Conservation (phyloP, 257 asterid species). For the Scutellaria minor region DNA sequence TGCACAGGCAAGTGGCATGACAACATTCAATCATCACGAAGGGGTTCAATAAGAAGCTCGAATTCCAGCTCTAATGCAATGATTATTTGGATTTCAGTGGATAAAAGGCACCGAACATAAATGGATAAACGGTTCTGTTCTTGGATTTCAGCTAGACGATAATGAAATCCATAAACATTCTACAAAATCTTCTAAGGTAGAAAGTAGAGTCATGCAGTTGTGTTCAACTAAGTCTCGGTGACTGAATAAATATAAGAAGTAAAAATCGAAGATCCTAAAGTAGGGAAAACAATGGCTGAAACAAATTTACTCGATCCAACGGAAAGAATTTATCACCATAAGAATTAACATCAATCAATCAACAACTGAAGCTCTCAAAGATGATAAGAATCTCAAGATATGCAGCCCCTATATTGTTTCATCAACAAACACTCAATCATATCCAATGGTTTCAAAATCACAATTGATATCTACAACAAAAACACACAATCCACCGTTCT, state of each 20-base stretch:
- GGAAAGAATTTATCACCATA: neutral
- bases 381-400: conserved; percentile 1
- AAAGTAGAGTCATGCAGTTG: neutral
- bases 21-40: neutral
- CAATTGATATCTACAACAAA: neutral
- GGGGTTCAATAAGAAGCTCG: too few species aligned
- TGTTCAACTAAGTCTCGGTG: neutral
- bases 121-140: too few species aligned
- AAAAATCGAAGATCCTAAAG: conserved; percentile 7
- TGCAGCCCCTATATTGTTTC: neutral
- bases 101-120: neutral
- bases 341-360: neutral
- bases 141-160: conserved; percentile 8
- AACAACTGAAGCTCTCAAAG: neutral
- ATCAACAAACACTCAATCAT: neutral
- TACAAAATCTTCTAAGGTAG: neutral
- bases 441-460: conserved; percentile 12
- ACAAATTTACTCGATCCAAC: neutral
- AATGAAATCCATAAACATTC: neutral
- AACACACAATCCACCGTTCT: neutral
- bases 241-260: neutral
- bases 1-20: neutral
- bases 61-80: neutral
- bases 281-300: neutral
- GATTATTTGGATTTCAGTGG: neutral